phyloP scores from a whole-genome alignment of 768 basidiomycete genomes.

The Cyclocybe aegerita region DNA sequence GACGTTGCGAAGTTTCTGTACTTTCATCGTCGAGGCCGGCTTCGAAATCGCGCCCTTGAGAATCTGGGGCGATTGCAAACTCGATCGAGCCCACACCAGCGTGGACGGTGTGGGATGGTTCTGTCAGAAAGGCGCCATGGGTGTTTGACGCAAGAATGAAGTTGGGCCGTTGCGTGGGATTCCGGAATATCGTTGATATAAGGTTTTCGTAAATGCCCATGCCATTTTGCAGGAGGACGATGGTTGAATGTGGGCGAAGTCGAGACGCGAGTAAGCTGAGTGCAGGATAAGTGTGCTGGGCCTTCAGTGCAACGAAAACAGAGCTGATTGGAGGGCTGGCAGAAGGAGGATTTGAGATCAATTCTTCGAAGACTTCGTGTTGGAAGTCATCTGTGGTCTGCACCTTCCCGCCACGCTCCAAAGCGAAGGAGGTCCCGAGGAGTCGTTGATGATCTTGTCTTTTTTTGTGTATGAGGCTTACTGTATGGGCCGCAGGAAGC shows the following conservation, averaged over 20 bases:
- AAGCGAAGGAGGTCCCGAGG: constrained; percentile 33
- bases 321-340: constrained; percentile 54
- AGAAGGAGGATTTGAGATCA: background rate
- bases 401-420: constrained; percentile 51
- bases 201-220: constrained; percentile 90
- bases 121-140: constrained; percentile 70
- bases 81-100: constrained; percentile 66
- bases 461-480: constrained; percentile 72
- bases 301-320: constrained; percentile 83
- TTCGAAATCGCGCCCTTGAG: constrained; percentile 62
- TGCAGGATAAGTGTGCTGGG: constrained; percentile 59
- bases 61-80: constrained; percentile 81
- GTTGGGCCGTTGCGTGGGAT: constrained; percentile 72
- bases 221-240: constrained; percentile 93
- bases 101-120: constrained; percentile 59
- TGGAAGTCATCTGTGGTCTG: constrained; percentile 43
- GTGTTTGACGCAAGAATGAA: constrained; percentile 84
- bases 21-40: constrained; percentile 38
- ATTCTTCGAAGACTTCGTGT: constrained; percentile 45
- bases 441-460: constrained; percentile 35
- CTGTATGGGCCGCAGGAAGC: constrained; percentile 47
- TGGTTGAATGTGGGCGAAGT: constrained; percentile 65
- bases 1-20: constrained; percentile 34
- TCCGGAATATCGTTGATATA: constrained; percentile 64
- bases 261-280: constrained; percentile 61